Evolutionary conservation across 352 stramenopile species (phyloP).

Genomic region (Porosira glacialis): DNA sequence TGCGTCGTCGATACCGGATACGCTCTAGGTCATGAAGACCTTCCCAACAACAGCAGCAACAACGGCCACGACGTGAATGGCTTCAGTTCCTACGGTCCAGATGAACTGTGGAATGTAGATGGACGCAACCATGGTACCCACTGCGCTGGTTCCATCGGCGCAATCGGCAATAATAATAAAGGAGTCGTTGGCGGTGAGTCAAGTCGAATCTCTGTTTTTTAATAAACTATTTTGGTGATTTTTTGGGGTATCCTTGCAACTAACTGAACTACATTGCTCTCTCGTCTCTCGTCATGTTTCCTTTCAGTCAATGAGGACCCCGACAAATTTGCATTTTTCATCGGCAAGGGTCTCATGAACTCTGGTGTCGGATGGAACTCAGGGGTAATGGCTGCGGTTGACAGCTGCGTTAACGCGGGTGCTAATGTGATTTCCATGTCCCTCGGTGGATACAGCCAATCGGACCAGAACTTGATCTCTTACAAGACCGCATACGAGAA

Average conservation of each 20-base stretch:
- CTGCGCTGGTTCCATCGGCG: constrained; percentile 39
- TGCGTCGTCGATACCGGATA: constrained; percentile 60
- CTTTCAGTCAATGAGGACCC: no score
- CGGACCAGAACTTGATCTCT: constrained; percentile 17
- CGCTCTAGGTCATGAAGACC: constrained; percentile 35
- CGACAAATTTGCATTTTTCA: no score
- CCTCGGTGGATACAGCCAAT: constrained; percentile 38
- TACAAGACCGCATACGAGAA: constrained; percentile 37
- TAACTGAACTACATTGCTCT: no score
- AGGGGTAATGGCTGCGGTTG: no score
- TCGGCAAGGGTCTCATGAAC: no score
- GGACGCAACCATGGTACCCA: constrained; percentile 42
- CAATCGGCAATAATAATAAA: constrained; percentile 26
- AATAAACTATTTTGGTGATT: no score
- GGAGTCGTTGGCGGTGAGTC: constrained; percentile 27
- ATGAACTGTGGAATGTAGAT: constrained; percentile 14
- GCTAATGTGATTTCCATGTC: constrained; percentile 73
- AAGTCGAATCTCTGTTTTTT: no score
- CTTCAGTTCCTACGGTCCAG: constrained; percentile 18
- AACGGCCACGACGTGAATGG: constrained; percentile 20
- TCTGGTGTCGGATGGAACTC: no score
- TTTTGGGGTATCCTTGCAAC: no score
- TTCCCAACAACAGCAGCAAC: constrained; percentile 11
- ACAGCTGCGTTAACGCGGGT: no score
- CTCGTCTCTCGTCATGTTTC: no score